Conservation (phyloP, 1,284 basidiomycete species). For the Sanguinoderma infundibulare region DNA sequence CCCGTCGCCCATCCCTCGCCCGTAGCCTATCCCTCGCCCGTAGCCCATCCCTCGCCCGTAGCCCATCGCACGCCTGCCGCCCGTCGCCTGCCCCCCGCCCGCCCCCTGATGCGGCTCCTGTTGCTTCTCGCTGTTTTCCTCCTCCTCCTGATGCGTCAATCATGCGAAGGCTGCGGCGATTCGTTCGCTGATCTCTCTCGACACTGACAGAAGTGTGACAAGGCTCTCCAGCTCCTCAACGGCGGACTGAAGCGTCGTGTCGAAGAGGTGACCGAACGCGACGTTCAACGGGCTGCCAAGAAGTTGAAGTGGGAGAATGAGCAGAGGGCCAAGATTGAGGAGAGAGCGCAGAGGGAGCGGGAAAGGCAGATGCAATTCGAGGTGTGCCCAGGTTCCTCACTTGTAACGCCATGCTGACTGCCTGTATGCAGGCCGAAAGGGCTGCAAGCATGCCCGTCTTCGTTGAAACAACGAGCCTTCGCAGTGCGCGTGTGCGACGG, state of each 20-base stretch:
- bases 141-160: not conserved
- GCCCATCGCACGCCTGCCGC: too few species aligned
- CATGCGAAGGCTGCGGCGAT: not conserved
- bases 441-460: not conserved
- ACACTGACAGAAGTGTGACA: not conserved
- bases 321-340: not conserved
- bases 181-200: not conserved
- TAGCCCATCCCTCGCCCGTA: too few species aligned
- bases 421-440: not conserved
- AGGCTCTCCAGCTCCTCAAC: not conserved
- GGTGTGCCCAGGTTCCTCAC: not conserved
- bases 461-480: not conserved
- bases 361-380: not conserved
- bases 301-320: not conserved
- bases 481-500: not conserved
- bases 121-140: not conserved
- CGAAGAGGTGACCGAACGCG: not conserved
- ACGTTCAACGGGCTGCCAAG: not conserved
- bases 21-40: too few species aligned
- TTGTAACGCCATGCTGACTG: not conserved
- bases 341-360: not conserved
- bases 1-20: too few species aligned
- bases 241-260: not conserved
- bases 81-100: too few species aligned
- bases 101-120: not conserved